Conservation (phyloP, 179 eudicot genomes). For the Corrigiola litoralis region DNA sequence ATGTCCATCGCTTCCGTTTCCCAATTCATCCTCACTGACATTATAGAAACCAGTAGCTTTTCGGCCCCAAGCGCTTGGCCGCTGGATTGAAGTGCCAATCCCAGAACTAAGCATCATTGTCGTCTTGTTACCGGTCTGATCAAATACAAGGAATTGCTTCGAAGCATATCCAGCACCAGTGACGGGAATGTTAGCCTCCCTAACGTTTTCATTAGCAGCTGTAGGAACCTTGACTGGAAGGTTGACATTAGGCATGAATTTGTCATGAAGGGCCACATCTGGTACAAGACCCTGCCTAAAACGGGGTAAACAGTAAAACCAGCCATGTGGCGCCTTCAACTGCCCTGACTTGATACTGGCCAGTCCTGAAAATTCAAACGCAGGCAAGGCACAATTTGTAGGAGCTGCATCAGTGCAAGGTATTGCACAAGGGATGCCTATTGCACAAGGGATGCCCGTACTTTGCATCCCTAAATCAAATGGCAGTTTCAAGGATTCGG, state of each 20-base stretch:
- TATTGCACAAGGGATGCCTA: slow-evolving; percentile 29
- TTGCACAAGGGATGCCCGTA: slow-evolving; percentile 28
- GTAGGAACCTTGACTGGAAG: slow-evolving; percentile 16
- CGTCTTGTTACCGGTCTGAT: slow-evolving; percentile 78
- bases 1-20: slow-evolving; percentile 10
- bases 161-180: slow-evolving; percentile 26
- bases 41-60: slow-evolving; percentile 20
- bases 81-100: slow-evolving; percentile 35
- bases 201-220: slow-evolving; percentile 4
- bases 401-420: slow-evolving; percentile 36
- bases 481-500: slow-evolving; percentile 34
- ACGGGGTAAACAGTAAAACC: slow-evolving; percentile 51
- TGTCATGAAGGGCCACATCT: slow-evolving; percentile 3
- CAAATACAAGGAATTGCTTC: slow-evolving; percentile 83
- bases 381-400: slow-evolving; percentile 24
- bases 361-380: slow-evolving; percentile 23
- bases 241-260: slow-evolving; percentile 16
- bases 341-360: slow-evolving; percentile 31
- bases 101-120: slow-evolving; percentile 61
- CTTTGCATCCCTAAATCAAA: slow-evolving; percentile 35
- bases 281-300: slow-evolving; percentile 37
- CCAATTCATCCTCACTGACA: slow-evolving; percentile 20
- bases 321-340: slow-evolving; percentile 37
- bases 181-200: slow-evolving; percentile 13
- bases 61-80: slow-evolving; percentile 29